Evolutionary conservation across 139 green algal species (phyloP).

Genomic region (Chlorella vulgaris): DNA sequence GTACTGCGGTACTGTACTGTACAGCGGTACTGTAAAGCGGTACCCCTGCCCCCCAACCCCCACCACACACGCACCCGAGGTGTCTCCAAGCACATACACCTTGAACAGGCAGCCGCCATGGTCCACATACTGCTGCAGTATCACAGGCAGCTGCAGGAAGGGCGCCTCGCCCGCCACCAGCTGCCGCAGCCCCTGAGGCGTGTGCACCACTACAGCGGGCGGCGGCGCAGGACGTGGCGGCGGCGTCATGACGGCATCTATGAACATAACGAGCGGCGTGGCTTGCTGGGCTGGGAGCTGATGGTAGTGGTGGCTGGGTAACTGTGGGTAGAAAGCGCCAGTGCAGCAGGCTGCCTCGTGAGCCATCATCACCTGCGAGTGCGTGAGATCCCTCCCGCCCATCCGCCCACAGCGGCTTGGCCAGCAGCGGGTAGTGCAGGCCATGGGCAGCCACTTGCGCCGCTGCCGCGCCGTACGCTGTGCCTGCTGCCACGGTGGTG

Average conservation of each 20-base stretch:
- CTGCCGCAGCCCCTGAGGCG: constrained; percentile 43
- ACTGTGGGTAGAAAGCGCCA: too few species aligned
- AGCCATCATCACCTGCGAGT: constrained; percentile 65
- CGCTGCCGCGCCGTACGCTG: constrained; percentile 29
- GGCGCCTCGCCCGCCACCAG: constrained; percentile 51
- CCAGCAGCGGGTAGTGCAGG: constrained; percentile 72
- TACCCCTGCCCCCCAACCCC: neutral
- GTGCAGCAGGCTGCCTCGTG: too few species aligned
- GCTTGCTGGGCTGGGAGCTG: too few species aligned
- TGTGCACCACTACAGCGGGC: constrained; percentile 6
- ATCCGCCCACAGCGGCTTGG: constrained; percentile 85
- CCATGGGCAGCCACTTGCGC: constrained; percentile 35
- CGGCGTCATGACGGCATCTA: too few species aligned
- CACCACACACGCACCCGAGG: neutral
- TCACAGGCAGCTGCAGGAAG: constrained; percentile 56
- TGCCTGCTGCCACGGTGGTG: constrained; percentile 23
- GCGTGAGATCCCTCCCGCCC: constrained; percentile 78
- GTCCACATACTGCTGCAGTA: constrained; percentile 85
- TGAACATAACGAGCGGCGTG: too few species aligned
- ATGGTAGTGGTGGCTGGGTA: too few species aligned
- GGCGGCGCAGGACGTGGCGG: neutral
- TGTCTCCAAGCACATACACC: constrained; percentile 75
- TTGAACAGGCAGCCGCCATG: constrained; percentile 88
- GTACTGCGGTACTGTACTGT: neutral
- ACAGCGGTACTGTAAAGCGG: neutral